Base-by-base conservation (phyloP, 1,284 basidiomycete genomes). In the Somion occarium region DNA sequence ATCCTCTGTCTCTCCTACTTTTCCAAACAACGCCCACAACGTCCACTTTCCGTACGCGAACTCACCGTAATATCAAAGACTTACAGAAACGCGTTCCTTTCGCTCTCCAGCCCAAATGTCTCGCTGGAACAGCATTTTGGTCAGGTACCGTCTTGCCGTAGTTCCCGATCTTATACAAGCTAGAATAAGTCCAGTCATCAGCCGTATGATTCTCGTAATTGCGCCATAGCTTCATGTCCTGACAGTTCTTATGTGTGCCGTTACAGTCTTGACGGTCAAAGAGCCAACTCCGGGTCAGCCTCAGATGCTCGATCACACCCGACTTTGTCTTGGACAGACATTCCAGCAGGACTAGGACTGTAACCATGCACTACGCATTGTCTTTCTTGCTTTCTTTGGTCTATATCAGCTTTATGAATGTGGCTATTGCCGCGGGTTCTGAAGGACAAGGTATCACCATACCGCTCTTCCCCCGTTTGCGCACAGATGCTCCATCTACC, bases 401-500 rank as follows among this genome's bases (percentile, higher is more conserved):
- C 15, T 34, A 7, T 15, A 7, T 34, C 15, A 7, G 30, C 30
- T 7, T 34, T 34, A n/a, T n/a, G n/a, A n/a, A n/a, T n/a, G n/a
- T n/a, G n/a, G n/a, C n/a, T 34, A 7, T 7, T 34, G 30, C 30
- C 15, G 30, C 7, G 7, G 39, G 7, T 5, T 42, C 39, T 18
- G 39, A 7, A 18, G 15, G 25, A 19, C 20, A 44, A 44, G 57
- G 59, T 45, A 59, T 60, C 49, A 62, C 55, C 34, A 56, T 72
- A 11, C 69, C 70, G 24, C 46, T 73, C 39, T 46, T 48, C 34
- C 65, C 64, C 43, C 61, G 66, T 30, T 55, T 56, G 25, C 51
- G 51, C 22, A 51, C 48, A 24, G 47, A 24, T 13, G 44, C 30
- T 7, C 7, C 30, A 7, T 34, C 30, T 7, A 34, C 30, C 30